Evolutionary conservation across 768 basidiomycete species (phyloP).

Genomic region (Macrolepiota dolichaula): DNA sequence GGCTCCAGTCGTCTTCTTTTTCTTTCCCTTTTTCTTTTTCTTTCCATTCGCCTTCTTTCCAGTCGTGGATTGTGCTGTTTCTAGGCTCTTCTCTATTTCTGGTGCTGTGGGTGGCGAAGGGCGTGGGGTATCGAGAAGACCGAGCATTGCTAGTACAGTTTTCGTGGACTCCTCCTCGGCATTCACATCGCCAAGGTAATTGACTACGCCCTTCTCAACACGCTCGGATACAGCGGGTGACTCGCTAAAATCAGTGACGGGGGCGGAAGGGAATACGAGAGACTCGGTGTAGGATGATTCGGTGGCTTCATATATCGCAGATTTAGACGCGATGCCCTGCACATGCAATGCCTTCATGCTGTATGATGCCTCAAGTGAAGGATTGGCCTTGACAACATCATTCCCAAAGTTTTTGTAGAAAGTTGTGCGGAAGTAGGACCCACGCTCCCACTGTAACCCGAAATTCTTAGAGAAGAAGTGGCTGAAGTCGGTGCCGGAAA

Average conservation of each 20-base stretch:
- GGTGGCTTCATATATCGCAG: constrained; percentile 29
- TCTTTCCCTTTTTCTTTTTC: constrained; percentile 5
- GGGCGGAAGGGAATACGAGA: constrained; percentile 21
- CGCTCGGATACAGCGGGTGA: constrained; percentile 28
- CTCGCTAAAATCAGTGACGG: constrained; percentile 22
- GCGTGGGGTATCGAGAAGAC: constrained; percentile 23
- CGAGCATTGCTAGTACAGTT: constrained; percentile 34
- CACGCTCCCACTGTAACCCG: constrained; percentile 34
- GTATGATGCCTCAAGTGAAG: constrained; percentile 25
- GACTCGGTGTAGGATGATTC: constrained; percentile 22
- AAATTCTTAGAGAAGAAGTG: constrained; percentile 27
- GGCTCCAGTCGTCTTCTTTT: neutral
- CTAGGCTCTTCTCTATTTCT: neutral
- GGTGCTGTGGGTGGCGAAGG: neutral
- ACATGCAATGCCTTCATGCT: constrained; percentile 43
- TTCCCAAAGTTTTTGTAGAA: constrained; percentile 29
- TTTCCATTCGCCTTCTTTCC: neutral
- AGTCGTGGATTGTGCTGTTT: neutral
- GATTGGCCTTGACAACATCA: constrained; percentile 25
- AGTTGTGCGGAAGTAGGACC: constrained; percentile 37
- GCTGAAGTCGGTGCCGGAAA: constrained; percentile 21
- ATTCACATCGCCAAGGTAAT: constrained; percentile 43
- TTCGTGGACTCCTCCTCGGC: constrained; percentile 30
- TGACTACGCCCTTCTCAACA: constrained; percentile 31
- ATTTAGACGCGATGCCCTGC: constrained; percentile 24